Evolutionary conservation across 2,329 filamentous ascomycete genomes (phyloP), one percentile per base, ranked within the genome.

Genomic region (Hymenoscyphus repandus): DNA sequence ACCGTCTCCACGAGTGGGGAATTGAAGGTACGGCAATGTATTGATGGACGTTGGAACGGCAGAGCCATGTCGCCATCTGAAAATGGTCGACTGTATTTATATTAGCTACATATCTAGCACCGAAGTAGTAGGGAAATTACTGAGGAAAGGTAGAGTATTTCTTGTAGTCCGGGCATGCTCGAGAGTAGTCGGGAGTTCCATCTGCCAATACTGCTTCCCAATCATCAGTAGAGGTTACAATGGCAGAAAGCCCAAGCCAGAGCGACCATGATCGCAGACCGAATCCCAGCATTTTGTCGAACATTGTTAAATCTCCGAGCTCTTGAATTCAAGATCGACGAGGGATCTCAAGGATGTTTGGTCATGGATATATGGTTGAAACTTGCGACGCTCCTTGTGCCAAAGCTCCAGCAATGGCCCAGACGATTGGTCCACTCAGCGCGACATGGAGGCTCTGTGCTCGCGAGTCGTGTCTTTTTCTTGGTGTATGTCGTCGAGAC

Each of bases 1-100:
- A 96, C 87, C 63, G 87, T 78, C 68, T 99, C 93, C 41, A 97
- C 95, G 3, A 86, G 77, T 20, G 86, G 80, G 1, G 91, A 96
- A 50, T 83, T 80, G 70, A 97, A 99, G 0, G 91, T 96, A 56
- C 93, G 88, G 68, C 93, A 99, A 66, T 82, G 79, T 49, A 75
- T 74, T 31, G 84, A 80, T 2, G 93, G 93, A 52, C 93, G 80
- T 68, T 99, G 93, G 68, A 82, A 97, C 0, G 93, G 90, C 1
- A 99, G 77, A 47, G 77, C 74, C 63, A 95, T 76, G 4, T 87
- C 86, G 1, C 93, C 93, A 17, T 83, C 74, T 68, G 89, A 96
- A 55, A 86, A 79, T 1, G 93, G 93, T 17, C 76, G 77, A 67
- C 90, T 95, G 55, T 10, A 2, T 7, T 32, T 38, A 32, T 9